phyloP scores from a whole-genome alignment of 371 early-diverging fungal genomes.

The Blakeslea trispora region DNA sequence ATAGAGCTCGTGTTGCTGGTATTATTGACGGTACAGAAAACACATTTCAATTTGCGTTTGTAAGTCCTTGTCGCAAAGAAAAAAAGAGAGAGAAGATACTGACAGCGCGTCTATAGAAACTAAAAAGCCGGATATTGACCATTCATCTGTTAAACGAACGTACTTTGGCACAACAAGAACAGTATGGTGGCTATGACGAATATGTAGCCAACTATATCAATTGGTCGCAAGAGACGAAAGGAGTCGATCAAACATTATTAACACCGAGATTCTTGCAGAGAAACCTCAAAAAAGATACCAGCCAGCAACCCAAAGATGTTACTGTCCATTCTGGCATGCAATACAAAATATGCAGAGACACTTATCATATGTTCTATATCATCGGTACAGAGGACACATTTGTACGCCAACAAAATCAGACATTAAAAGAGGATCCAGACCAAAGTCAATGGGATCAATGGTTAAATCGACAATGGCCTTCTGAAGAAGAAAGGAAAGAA shows the following conservation, averaged over 20 bases:
- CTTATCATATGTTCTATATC: slow-evolving; percentile 55
- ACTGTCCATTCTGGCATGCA: slow-evolving; percentile 41
- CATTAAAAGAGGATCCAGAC: background rate
- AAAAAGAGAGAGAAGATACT: background rate
- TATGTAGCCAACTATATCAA: slow-evolving; percentile 87
- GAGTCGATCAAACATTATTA: slow-evolving; percentile 47
- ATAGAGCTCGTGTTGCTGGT: slow-evolving; percentile 29
- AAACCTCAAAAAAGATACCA: slow-evolving; percentile 16
- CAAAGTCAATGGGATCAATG: slow-evolving; percentile 13
- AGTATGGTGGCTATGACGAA: slow-evolving; percentile 82
- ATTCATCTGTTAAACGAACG: slow-evolving; percentile 72
- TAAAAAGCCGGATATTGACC: slow-evolving; percentile 51
- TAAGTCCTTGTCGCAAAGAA: slow-evolving; percentile 33
- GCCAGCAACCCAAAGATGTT: slow-evolving; percentile 26
- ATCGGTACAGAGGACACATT: slow-evolving; percentile 49
- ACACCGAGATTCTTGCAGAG: slow-evolving; percentile 54
- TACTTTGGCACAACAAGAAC: slow-evolving; percentile 58
- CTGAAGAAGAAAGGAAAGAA: slow-evolving; percentile 5
- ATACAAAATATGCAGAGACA: slow-evolving; percentile 48
- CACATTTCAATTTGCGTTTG: slow-evolving; percentile 78
- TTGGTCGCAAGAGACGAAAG: slow-evolving; percentile 67
- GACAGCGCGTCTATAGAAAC: background rate
- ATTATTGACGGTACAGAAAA: slow-evolving; percentile 68
- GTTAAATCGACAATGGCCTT: slow-evolving; percentile 16
- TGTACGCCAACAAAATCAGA: slow-evolving; percentile 19